phyloP scores from a whole-genome alignment of 495 filamentous ascomycete genomes.

The Aspergillus bridgeri region DNA sequence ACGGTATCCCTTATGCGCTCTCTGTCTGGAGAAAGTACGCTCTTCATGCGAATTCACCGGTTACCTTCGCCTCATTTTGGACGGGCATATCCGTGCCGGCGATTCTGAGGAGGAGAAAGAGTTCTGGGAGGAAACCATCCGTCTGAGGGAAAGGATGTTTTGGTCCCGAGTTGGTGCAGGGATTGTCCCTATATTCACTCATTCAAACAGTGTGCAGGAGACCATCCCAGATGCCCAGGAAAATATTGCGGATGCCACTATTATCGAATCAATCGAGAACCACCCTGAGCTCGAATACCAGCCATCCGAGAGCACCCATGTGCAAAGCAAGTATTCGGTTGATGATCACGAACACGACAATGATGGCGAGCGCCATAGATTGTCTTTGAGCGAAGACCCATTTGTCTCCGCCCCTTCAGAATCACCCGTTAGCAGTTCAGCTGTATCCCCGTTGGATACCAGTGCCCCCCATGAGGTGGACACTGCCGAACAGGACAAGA shows the following conservation, averaged over 20 bases:
- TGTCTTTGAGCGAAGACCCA: constrained; percentile 11
- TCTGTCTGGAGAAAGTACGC: constrained; percentile 79
- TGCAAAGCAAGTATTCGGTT: background rate
- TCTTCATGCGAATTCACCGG: constrained; percentile 88
- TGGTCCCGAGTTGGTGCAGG: constrained; percentile 90
- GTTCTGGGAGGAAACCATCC: constrained; percentile 91
- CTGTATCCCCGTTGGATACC: constrained; percentile 4
- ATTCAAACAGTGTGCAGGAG: constrained; percentile 12
- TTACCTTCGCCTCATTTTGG: constrained; percentile 83
- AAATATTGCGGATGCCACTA: background rate
- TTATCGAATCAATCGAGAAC: constrained; percentile 2
- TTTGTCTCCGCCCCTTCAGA: constrained; percentile 14
- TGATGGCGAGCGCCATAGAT: constrained; percentile 1
- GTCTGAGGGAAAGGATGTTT: constrained; percentile 89
- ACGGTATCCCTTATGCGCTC: constrained; percentile 82
- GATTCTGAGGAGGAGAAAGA: constrained; percentile 75
- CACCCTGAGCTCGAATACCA: background rate
- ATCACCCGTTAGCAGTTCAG: constrained; percentile 9
- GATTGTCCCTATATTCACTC: constrained; percentile 64
- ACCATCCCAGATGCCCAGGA: background rate
- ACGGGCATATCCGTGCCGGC: constrained; percentile 75
- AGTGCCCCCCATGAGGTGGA: background rate
- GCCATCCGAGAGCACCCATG: background rate
- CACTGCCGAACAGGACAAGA: background rate
- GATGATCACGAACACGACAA: constrained; percentile 6